Percentiles rank a stretch among this genome's conserved stretches.
Evolutionary conservation across 768 basidiomycete species (phyloP).

Genomic region (Amanita thiersii): DNA sequence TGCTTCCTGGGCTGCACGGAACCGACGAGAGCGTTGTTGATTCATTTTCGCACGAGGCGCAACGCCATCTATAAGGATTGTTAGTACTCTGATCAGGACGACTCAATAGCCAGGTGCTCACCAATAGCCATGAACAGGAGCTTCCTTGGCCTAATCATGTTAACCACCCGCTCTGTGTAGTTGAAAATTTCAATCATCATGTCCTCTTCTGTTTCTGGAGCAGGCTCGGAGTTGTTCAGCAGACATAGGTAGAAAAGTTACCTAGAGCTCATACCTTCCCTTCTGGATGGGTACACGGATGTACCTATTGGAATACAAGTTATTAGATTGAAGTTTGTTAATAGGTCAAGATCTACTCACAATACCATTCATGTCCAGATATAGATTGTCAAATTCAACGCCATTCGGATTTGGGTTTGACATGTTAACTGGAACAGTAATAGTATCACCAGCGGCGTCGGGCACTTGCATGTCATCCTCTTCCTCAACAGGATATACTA

Average conservation of each 20-base stretch:
- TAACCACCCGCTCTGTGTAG: slow-evolving; percentile 95
- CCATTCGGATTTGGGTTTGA: slow-evolving; percentile 87
- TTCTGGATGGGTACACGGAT: slow-evolving; percentile 99
- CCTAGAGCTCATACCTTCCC: slow-evolving; percentile 53
- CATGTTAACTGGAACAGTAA: slow-evolving; percentile 75
- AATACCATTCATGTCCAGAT: slow-evolving; percentile 99
- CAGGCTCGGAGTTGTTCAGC: slow-evolving; percentile 44
- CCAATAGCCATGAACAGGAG: slow-evolving; percentile 98
- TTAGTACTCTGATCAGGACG: background rate
- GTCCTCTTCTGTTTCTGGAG: slow-evolving; percentile 95
- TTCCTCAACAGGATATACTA: slow-evolving; percentile 76
- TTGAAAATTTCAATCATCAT: slow-evolving; percentile 99
- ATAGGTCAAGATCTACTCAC: slow-evolving; percentile 36
- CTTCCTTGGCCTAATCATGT: slow-evolving; percentile 93
- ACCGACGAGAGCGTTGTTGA: slow-evolving; percentile 95
- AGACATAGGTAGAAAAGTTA: slow-evolving; percentile 2
- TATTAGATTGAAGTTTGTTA: background rate
- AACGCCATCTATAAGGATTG: slow-evolving; percentile 65
- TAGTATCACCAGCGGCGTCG: slow-evolving; percentile 56
- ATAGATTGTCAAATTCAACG: slow-evolving; percentile 90
- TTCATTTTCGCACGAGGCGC: slow-evolving; percentile 99
- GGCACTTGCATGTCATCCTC: slow-evolving; percentile 71
- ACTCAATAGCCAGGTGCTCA: slow-evolving; percentile 24
- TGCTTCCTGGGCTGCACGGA: slow-evolving; percentile 91
- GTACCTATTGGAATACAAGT: slow-evolving; percentile 47